Conservation (phyloP, 371 early-diverging fungal species). For the Mortierella sp. region DNA sequence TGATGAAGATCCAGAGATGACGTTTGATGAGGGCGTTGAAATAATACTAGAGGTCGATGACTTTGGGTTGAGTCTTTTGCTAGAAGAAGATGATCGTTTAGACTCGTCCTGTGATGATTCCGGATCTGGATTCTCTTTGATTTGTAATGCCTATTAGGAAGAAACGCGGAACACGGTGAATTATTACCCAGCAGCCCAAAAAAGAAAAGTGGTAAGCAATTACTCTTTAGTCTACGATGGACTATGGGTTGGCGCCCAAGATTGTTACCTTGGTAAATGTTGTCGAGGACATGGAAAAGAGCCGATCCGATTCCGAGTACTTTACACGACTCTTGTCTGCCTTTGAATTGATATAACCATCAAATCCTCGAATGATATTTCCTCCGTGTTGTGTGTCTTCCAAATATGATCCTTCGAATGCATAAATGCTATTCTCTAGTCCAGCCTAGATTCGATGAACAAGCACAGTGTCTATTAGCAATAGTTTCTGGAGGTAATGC, state of each 20-base stretch:
- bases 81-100: constrained; percentile 30
- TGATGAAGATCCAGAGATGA: constrained; percentile 19
- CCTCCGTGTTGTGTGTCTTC: constrained; percentile 86
- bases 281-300: constrained; percentile 74
- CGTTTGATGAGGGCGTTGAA: constrained; percentile 14
- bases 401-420: constrained; percentile 85
- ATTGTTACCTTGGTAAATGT: constrained; percentile 71
- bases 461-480: background rate
- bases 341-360: constrained; percentile 73
- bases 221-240: no score
- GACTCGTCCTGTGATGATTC: constrained; percentile 71
- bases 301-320: constrained; percentile 71
- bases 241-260: background rate
- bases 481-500: background rate
- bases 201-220: background rate
- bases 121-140: constrained; percentile 67
- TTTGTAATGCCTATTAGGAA: constrained; percentile 62
- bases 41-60: constrained; percentile 27
- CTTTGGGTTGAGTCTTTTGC: constrained; percentile 43
- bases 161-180: background rate
- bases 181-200: background rate
- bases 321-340: constrained; percentile 70
- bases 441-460: constrained; percentile 44
- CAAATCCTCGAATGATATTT: constrained; percentile 88
- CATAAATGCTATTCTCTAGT: constrained; percentile 81